Conservation (phyloP, 345 rosid species). For the Durio zibethinus region DNA sequence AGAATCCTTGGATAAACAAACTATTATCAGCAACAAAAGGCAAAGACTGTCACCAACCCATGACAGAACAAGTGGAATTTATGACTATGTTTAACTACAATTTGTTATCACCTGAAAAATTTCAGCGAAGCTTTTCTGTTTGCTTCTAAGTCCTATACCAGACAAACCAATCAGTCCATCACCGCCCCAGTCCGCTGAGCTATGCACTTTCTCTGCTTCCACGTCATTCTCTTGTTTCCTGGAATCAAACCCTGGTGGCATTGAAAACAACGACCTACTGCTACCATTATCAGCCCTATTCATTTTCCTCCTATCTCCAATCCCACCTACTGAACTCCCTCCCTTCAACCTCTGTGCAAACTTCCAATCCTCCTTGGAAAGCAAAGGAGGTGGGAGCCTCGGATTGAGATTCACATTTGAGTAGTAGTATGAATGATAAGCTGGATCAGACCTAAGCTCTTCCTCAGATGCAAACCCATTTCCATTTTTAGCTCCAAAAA, state of each 20-base stretch:
- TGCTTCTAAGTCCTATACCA: slow-evolving; percentile 60
- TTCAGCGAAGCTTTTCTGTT: slow-evolving; percentile 73
- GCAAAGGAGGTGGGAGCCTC: slow-evolving; percentile 85
- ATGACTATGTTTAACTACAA: neutral
- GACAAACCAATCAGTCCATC: slow-evolving; percentile 80
- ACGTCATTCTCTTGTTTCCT: slow-evolving; percentile 52
- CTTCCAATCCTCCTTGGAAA: slow-evolving; percentile 85
- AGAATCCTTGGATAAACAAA: neutral
- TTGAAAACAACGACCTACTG: slow-evolving; percentile 56
- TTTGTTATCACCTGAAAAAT: slow-evolving; percentile 65
- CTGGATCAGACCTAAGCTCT: slow-evolving; percentile 82
- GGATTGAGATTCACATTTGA: slow-evolving; percentile 81
- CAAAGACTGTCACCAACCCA: neutral
- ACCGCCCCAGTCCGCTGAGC: slow-evolving; percentile 68
- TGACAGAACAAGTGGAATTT: slow-evolving; percentile 2
- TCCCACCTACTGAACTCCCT: slow-evolving; percentile 55
- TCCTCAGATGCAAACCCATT: slow-evolving; percentile 51
- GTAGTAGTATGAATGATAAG: slow-evolving; percentile 62
- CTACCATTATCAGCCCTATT: slow-evolving; percentile 42
- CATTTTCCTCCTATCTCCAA: slow-evolving; percentile 69
- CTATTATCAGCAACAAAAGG: neutral
- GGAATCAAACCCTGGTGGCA: slow-evolving; percentile 76
- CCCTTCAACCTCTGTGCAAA: slow-evolving; percentile 74
- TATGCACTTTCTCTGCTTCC: slow-evolving; percentile 37
- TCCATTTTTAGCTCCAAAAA: slow-evolving; percentile 41